These are phyloP conservation scores for Hortaea werneckii DNA, from an alignment of 2,329 filamentous ascomycete genomes.

Conservation along the genomic window DNA sequence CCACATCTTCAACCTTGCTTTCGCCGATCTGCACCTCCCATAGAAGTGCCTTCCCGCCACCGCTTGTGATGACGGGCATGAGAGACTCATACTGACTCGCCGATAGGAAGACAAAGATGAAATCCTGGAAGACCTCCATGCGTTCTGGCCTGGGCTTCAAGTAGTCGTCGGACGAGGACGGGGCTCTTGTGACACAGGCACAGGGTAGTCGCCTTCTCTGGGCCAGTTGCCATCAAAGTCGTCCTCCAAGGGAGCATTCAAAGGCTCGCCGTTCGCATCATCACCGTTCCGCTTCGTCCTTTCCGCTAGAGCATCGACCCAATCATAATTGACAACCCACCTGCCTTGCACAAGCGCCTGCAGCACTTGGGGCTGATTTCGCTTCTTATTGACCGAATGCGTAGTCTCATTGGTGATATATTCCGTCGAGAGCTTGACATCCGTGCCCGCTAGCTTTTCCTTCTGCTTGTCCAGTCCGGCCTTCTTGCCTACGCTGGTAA, in stretches of 20 bases:
- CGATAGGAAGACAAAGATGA: conserved; percentile 82
- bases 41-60: conserved; percentile 70
- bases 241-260: conserved; percentile 48
- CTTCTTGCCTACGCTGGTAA: conserved; percentile 59
- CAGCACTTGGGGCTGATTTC: conserved; percentile 79
- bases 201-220: conserved; percentile 58
- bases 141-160: conserved; percentile 62
- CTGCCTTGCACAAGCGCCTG: conserved; percentile 76
- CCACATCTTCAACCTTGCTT: conserved; percentile 58
- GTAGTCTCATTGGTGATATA: conserved; percentile 65
- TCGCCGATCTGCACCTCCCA: conserved; percentile 50
- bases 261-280: conserved; percentile 14
- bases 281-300: conserved; percentile 37
- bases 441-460: conserved; percentile 65
- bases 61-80: conserved; percentile 62
- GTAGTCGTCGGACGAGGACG: conserved; percentile 46
- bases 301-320: conserved; percentile 60
- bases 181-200: conserved; percentile 66
- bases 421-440: conserved; percentile 72
- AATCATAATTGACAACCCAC: conserved; percentile 64
- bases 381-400: conserved; percentile 78
- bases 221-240: conserved; percentile 79
- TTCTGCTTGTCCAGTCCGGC: conserved; percentile 46
- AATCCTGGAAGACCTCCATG: conserved; percentile 67
- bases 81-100: conserved; percentile 65